A percentile compares a stretch with the other conserved stretches of the same genome.
Conservation (phyloP, 2,329 filamentous ascomycete genomes). For the Pseudogymnoascus sp. region DNA sequence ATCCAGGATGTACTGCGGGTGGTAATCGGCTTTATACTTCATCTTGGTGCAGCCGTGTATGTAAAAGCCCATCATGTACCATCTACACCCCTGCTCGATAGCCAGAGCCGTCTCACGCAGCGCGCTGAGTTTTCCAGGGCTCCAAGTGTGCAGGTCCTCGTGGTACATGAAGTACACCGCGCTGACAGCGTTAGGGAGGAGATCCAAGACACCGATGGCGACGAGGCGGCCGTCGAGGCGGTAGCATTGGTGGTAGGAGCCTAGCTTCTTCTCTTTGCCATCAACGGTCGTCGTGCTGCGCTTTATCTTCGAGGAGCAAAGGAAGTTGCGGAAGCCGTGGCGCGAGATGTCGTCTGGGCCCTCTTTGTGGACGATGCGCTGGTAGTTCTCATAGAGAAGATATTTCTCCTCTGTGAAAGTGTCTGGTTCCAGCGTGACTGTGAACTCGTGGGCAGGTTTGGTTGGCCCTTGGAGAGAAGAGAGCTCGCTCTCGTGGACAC, state of each 20-base stretch:
- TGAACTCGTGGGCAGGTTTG: conserved; percentile 57
- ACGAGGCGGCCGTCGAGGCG: conserved; percentile 67
- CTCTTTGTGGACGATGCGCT: conserved; percentile 65
- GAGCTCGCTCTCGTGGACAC: conserved; percentile 62
- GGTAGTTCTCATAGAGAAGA: conserved; percentile 64
- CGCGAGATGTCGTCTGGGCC: conserved; percentile 48
- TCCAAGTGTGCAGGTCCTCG: conserved; percentile 60
- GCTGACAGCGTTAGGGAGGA: conserved; percentile 69
- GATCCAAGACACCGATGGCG: conserved; percentile 68
- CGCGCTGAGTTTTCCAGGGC: conserved; percentile 69
- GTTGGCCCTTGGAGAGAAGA: conserved; percentile 31
- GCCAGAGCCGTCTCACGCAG: conserved; percentile 65
- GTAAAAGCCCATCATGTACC: conserved; percentile 72
- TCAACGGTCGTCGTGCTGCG: conserved; percentile 38
- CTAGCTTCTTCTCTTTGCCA: conserved; percentile 48
- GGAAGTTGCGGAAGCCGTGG: conserved; percentile 59
- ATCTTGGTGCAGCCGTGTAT: conserved; percentile 77
- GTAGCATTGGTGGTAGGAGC: conserved; percentile 77
- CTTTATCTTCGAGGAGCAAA: conserved; percentile 61
- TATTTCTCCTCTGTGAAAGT: conserved; percentile 71
- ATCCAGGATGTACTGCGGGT: conserved; percentile 66
- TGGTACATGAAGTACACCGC: conserved; percentile 81
- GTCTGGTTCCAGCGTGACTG: conserved; percentile 62
- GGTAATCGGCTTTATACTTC: conserved; percentile 76
- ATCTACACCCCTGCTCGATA: conserved; percentile 59